These are phyloP conservation scores for Chaetomium olivaceum DNA, from an alignment of 2,329 filamentous ascomycete genomes.

Conservation along the genomic window DNA sequence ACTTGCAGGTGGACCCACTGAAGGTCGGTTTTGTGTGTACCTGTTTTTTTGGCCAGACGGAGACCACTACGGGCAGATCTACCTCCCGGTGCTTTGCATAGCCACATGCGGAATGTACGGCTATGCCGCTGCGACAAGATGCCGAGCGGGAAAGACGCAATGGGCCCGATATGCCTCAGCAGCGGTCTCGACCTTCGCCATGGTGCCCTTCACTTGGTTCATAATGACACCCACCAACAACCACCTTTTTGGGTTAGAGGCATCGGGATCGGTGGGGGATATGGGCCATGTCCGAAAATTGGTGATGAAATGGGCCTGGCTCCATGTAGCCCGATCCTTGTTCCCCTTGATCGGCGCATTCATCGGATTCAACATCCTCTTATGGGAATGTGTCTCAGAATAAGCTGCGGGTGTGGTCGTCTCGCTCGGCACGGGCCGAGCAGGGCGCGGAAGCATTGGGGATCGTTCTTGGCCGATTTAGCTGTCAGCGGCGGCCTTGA, in stretches of 20 bases:
- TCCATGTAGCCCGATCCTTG: background rate
- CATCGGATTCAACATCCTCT: background rate
- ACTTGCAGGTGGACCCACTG: no score
- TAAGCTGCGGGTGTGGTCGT: no score
- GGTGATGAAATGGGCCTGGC: background rate
- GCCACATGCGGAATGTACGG: background rate
- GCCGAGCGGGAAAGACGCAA: constrained; percentile 34
- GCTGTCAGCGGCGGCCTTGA: no score
- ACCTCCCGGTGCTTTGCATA: background rate
- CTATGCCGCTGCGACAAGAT: background rate
- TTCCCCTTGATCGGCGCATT: background rate
- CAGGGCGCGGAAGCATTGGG: no score
- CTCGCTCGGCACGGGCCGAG: no score
- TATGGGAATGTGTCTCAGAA: background rate
- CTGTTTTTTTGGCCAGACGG: no score
- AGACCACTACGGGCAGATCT: constrained; percentile 27
- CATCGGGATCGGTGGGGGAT: background rate
- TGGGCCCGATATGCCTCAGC: constrained; percentile 27
- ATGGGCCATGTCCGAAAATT: background rate
- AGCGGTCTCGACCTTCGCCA: constrained; percentile 35
- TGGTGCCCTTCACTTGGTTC: constrained; percentile 43
- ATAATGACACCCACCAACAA: constrained; percentile 41
- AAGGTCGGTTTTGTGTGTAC: no score
- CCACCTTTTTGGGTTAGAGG: constrained; percentile 33
- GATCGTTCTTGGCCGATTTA: no score